These are phyloP conservation scores for Coleophoma cylindrospora DNA, from an alignment of 2,329 filamentous ascomycete genomes.

Conservation along the genomic window DNA sequence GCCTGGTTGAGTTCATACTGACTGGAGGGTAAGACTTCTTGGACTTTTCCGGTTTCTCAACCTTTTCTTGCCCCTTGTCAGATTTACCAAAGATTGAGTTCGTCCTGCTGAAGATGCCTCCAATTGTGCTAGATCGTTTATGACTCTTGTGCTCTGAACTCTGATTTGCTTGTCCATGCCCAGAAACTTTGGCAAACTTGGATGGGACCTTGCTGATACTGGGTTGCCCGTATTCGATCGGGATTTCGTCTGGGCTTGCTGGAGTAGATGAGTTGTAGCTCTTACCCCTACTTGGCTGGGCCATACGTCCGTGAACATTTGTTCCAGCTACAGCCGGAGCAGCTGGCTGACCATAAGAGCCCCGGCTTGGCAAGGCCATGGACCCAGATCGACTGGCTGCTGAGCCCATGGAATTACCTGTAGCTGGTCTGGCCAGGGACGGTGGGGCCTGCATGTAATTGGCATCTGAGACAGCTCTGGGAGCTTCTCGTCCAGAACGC, in stretches of 20 bases:
- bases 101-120: conserved; percentile 77
- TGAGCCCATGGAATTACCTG: conserved; percentile 75
- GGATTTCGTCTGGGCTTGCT: conserved; percentile 45
- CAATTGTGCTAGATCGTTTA: conserved; percentile 71
- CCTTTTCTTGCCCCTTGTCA: conserved; percentile 23
- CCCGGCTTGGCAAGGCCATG: conserved; percentile 60
- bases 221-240: conserved; percentile 52
- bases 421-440: conserved; percentile 61
- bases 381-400: conserved; percentile 37
- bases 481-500: conserved; percentile 43
- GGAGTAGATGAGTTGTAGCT: conserved; percentile 69
- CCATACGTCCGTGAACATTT: conserved; percentile 84
- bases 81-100: conserved; percentile 69
- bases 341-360: conserved; percentile 83
- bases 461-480: conserved; percentile 50
- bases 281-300: conserved; percentile 63
- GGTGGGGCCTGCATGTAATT: conserved; percentile 43
- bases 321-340: conserved; percentile 84
- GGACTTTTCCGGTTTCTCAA: conserved; percentile 52
- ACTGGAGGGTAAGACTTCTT: conserved; percentile 76
- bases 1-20: conserved; percentile 69
- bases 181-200: conserved; percentile 54
- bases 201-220: conserved; percentile 48
- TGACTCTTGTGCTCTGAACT: conserved; percentile 40
- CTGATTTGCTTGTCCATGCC: conserved; percentile 46